These are phyloP conservation scores for Cucurbita ficifolia DNA, from an alignment of 306 rosid genomes.

Conservation along the genomic window DNA sequence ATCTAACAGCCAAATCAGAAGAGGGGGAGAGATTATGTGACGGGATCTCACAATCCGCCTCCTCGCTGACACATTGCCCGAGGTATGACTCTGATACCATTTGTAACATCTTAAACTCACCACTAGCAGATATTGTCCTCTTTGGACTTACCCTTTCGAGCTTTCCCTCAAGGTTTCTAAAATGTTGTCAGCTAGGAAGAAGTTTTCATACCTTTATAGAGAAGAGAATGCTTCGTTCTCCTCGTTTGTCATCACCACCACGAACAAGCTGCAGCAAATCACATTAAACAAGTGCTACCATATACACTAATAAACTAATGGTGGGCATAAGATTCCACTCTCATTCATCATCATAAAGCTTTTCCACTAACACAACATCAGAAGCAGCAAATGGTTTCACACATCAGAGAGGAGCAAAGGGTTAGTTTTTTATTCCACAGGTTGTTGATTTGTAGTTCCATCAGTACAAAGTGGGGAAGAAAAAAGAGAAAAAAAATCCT, in stretches of 20 bases:
- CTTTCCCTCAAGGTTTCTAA: no score
- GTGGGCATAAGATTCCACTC: background rate
- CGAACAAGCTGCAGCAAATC: background rate
- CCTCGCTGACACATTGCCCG: no score
- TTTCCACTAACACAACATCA: background rate
- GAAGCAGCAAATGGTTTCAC: background rate
- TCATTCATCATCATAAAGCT: background rate
- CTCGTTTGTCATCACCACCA: background rate
- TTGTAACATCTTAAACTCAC: no score
- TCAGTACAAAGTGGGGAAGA: conserved; percentile 43
- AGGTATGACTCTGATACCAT: no score
- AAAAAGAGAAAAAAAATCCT: conserved; percentile 17
- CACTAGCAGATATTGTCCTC: no score
- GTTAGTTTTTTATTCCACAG: conserved; percentile 53
- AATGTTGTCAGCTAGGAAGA: background rate
- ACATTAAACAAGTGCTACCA: background rate
- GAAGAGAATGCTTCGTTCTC: no score
- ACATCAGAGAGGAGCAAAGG: conserved; percentile 24
- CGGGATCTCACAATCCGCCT: no score
- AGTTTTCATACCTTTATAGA: no score
- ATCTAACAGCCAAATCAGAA: background rate
- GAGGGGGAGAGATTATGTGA: background rate
- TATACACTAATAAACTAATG: conserved; percentile 3
- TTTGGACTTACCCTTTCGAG: no score
- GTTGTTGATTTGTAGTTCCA: conserved; percentile 45